Base-by-base conservation (phyloP, 345 rosid species). In the sweet orange (Citrus sinensis) region DNA sequence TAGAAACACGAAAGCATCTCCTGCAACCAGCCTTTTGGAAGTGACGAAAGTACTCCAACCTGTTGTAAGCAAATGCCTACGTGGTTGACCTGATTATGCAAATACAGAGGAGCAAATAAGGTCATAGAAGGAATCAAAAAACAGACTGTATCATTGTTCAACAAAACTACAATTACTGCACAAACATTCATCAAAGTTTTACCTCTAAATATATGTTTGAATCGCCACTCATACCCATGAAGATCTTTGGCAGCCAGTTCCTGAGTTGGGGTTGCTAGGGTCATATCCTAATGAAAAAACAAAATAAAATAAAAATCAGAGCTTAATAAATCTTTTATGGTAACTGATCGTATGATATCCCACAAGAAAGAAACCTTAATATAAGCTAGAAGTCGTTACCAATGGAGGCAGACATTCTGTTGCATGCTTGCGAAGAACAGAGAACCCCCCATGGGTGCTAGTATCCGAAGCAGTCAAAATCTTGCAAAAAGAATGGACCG, bases 381-480 rank as follows among this genome's bases (percentile, higher is more conserved):
- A 7, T 9, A 17, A 61, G 61, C 63, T 11, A 56, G 30, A 17
- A 65, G 20, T 37, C 6, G 29, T 64, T 85, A 92, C 97, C 93
- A 94, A 81, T 7, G 85, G 86, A 70, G 97, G 97, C 42, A 94
- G 80, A 80, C 97, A 91, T 75, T 92, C 98, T 8, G 88, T 90
- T 6, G 98, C 98, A 37, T 94, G 95, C 86, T 90, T 94, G 64
- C 93, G 85, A 24, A 92, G 92, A 83, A 94, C 96, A 76, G 98
- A 94, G 85, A 94, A 94, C 51, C 98, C 98, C 74, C 98, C 98
- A 82, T 94, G 97, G 54, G 98, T 94, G 87, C 98, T 94, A 13
- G 97, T 94, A 75, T 94, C 98, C 34, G 98, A 91, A 80, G 97
- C 97, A 35, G 98, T 94, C 70, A 94, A 76, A 79, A 93, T 90